These are phyloP conservation scores for Earliella scabrosa DNA, from an alignment of 1,284 basidiomycete genomes.

Conservation along the genomic window DNA sequence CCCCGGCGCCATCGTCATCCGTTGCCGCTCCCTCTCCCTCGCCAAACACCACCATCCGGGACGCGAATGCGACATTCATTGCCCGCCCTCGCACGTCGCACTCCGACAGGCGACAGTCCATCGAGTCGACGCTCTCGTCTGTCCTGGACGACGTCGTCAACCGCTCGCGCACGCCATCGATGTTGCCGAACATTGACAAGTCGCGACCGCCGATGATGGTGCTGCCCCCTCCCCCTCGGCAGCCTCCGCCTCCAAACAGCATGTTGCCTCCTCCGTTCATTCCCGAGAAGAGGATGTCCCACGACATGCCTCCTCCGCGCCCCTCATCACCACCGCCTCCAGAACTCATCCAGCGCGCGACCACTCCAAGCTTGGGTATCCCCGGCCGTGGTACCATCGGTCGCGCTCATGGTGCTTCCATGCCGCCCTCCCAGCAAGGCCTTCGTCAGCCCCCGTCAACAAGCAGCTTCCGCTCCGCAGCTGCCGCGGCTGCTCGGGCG, in stretches of 20 bases:
- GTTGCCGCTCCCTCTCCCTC: constrained; percentile 42
- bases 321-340: constrained; percentile 89
- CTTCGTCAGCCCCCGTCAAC: constrained; percentile 78
- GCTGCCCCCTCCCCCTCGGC: constrained; percentile 82
- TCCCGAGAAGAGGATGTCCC: constrained; percentile 64
- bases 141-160: constrained; percentile 45
- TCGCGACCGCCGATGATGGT: constrained; percentile 84
- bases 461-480: constrained; percentile 78
- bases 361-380: constrained; percentile 79
- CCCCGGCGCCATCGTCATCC: constrained; percentile 26
- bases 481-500: constrained; percentile 56
- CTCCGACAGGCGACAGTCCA: constrained; percentile 50
- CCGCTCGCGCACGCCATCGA: constrained; percentile 63
- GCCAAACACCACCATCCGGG: constrained; percentile 47
- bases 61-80: constrained; percentile 49
- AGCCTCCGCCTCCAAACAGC: constrained; percentile 74
- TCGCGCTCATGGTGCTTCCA: constrained; percentile 67
- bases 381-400: constrained; percentile 52
- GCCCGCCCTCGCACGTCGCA: constrained; percentile 44
- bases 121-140: constrained; percentile 69
- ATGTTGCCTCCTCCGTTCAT: constrained; percentile 80
- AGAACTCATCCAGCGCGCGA: constrained; percentile 86
- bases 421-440: constrained; percentile 66
- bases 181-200: constrained; percentile 67
- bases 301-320: constrained; percentile 72